Conservation (phyloP, 768 basidiomycete genomes). For the Suillus clintonianus region DNA sequence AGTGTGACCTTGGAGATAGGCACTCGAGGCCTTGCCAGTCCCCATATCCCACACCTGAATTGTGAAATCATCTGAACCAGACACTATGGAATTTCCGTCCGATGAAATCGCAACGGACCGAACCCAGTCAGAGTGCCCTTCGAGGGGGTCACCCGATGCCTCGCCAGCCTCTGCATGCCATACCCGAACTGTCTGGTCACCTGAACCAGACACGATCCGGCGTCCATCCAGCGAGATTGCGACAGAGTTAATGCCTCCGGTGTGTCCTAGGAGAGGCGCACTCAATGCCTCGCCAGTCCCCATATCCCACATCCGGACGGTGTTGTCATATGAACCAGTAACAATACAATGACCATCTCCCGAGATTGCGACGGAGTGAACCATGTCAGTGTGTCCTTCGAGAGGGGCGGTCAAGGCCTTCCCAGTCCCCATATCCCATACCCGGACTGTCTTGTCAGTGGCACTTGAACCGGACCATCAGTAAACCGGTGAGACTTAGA, state of each 20-base stretch:
- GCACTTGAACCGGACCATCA: too few species aligned
- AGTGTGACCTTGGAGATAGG: too few species aligned
- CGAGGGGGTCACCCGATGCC: background rate
- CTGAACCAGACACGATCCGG: background rate
- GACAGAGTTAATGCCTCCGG: background rate
- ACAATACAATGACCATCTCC: conserved; percentile 5
- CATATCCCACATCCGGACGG: background rate
- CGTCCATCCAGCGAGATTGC: conserved; percentile 8
- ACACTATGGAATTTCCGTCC: too few species aligned
- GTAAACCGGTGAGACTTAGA: too few species aligned
- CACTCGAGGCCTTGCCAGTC: too few species aligned
- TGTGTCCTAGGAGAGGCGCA: background rate
- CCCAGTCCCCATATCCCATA: background rate
- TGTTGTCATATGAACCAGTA: conserved; percentile 1
- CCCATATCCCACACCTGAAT: too few species aligned
- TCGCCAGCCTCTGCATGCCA: background rate
- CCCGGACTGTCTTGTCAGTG: background rate
- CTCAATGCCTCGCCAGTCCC: background rate
- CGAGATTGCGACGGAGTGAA: conserved; percentile 12
- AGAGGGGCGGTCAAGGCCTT: too few species aligned
- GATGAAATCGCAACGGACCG: too few species aligned
- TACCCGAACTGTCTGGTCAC: background rate
- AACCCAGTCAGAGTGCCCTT: background rate
- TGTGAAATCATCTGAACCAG: too few species aligned
- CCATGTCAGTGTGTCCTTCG: conserved; percentile 2